Conservation (phyloP, 768 basidiomycete species). For the Peribolospora kevripleyi region DNA sequence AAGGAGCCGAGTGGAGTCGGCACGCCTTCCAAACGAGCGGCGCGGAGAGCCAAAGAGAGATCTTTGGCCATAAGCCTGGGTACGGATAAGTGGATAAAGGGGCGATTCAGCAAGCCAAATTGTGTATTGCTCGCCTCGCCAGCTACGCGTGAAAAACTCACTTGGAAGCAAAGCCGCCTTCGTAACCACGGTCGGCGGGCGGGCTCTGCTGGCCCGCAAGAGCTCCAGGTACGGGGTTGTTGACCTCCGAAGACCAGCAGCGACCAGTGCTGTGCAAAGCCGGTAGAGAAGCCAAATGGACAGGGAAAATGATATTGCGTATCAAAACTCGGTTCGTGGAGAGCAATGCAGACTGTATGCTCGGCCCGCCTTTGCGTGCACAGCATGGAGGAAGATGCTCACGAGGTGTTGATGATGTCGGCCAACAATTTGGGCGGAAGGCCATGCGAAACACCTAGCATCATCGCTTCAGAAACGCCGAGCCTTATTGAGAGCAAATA, state of each 20-base stretch:
- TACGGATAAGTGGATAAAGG: not conserved
- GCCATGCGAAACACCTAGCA: conserved; percentile 59
- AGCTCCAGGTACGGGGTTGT: conserved; percentile 63
- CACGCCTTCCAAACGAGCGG: too few relatives aligned
- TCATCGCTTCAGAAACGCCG: conserved; percentile 70
- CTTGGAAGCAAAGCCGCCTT: conserved; percentile 34
- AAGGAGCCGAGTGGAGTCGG: too few relatives aligned
- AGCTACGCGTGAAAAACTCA: too few relatives aligned
- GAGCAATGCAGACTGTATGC: not conserved
- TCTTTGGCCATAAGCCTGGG: conserved; percentile 6
- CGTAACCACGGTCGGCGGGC: conserved; percentile 58
- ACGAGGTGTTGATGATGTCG: conserved; percentile 45
- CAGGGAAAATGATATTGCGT: not conserved
- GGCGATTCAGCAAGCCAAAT: too few relatives aligned
- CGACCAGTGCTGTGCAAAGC: conserved; percentile 36
- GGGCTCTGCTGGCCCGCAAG: conserved; percentile 38
- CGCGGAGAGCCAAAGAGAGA: not conserved
- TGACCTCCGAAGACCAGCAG: conserved; percentile 63
- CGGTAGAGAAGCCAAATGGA: conserved; percentile 7
- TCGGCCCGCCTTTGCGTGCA: not conserved
- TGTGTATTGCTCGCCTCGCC: not conserved
- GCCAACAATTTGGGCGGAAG: conserved; percentile 51
- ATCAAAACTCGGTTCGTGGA: not conserved
- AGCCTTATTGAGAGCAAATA: conserved; percentile 32
- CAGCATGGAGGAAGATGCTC: not conserved